Percentiles rank a stretch among this genome's conserved stretches.
These are phyloP conservation scores for Amphichorda felina DNA, from an alignment of 2,329 filamentous ascomycete genomes.

Conservation along the genomic window DNA sequence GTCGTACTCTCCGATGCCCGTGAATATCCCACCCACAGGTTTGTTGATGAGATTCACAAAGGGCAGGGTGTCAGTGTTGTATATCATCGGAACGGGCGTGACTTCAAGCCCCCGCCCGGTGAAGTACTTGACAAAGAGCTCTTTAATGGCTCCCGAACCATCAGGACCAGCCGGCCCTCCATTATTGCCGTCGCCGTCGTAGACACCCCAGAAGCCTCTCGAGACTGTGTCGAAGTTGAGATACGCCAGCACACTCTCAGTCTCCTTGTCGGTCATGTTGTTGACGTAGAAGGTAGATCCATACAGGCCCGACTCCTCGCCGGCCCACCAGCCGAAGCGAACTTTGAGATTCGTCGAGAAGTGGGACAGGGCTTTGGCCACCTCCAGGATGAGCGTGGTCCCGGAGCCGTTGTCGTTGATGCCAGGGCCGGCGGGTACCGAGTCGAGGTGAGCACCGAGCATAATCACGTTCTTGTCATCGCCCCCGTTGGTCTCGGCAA, in stretches of 20 bases:
- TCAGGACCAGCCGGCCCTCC: slow-evolving; percentile 21
- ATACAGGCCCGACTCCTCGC: slow-evolving; percentile 28
- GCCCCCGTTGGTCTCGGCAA: slow-evolving; percentile 38
- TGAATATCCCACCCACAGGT: slow-evolving; percentile 45
- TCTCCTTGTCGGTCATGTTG: slow-evolving; percentile 16
- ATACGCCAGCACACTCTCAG: slow-evolving; percentile 22
- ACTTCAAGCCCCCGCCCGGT: slow-evolving; percentile 17
- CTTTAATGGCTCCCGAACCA: slow-evolving; percentile 17
- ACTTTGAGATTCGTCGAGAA: slow-evolving; percentile 22
- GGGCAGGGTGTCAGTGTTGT: slow-evolving; percentile 48
- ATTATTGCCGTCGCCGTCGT: slow-evolving; percentile 20
- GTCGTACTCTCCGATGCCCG: slow-evolving; percentile 40
- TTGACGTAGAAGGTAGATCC: slow-evolving; percentile 23
- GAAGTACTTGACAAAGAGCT: slow-evolving; percentile 21
- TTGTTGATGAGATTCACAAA: slow-evolving; percentile 41
- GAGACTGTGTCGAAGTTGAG: slow-evolving; percentile 30
- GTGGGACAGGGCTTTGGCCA: slow-evolving; percentile 24
- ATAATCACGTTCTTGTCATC: slow-evolving; percentile 53
- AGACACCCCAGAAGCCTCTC: slow-evolving; percentile 21
- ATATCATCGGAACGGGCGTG: slow-evolving; percentile 15
- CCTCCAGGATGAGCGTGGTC: slow-evolving; percentile 24
- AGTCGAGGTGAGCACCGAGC: slow-evolving; percentile 54
- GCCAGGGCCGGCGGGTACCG: slow-evolving; percentile 50
- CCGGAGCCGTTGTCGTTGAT: slow-evolving; percentile 63
- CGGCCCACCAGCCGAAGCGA: slow-evolving; percentile 32